Evolutionary conservation across 139 green algal genomes (phyloP).

Genomic region (Volvox africanus): DNA sequence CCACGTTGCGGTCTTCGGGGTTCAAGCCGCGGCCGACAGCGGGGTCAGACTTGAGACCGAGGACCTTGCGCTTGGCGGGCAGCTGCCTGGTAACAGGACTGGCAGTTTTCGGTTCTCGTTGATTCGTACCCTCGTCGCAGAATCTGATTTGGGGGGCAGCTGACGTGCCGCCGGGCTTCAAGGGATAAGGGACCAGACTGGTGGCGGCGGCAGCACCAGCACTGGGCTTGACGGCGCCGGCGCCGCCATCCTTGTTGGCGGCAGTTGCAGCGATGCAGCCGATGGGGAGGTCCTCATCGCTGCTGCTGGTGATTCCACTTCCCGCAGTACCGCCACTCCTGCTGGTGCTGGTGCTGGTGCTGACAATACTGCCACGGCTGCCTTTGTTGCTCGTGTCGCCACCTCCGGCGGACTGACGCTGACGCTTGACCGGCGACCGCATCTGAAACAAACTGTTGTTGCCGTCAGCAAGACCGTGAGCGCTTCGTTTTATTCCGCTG

Average conservation of each 20-base stretch:
- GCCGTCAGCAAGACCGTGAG: neutral
- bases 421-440: constrained; percentile 2
- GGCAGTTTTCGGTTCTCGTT: neutral
- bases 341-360: neutral
- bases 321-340: neutral
- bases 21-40: too few relatives aligned
- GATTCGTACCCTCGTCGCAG: too few relatives aligned
- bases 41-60: neutral
- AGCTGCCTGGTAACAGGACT: neutral
- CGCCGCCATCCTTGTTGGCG: neutral
- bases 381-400: neutral
- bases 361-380: neutral
- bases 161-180: too few relatives aligned
- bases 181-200: neutral
- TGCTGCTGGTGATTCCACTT: neutral
- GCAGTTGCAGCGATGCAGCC: neutral
- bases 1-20: too few relatives aligned
- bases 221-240: neutral
- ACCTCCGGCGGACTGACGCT: neutral
- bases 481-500: neutral
- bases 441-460: neutral
- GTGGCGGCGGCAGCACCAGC: neutral
- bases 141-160: neutral
- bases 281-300: constrained; percentile 29
- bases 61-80: neutral